Base-by-base conservation (phyloP, 257 asterid genomes). In the Solanum virginianum region DNA sequence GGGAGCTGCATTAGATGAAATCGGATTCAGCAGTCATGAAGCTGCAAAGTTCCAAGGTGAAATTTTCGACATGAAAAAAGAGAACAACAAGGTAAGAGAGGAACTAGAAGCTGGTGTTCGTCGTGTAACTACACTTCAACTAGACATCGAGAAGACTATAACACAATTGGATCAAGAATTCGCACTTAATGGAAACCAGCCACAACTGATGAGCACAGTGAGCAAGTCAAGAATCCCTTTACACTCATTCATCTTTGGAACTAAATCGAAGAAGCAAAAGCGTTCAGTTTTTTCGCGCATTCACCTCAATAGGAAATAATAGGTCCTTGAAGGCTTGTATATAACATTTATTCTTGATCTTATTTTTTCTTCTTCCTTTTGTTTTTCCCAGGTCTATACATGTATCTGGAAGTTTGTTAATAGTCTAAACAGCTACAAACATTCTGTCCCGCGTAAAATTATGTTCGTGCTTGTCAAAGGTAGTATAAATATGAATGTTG, bases 31-130 rank as follows among this genome's bases (percentile, higher is more conserved):
- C 72, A 93, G 93, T 87, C 97, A 93, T 84, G 95, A 95, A 86
- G 99, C 99, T 63, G 99, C 99, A 82, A 95, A 92, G 80, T 85
- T 95, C 82, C 98, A 95, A 85, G 99, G 98, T 39, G 98, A 95
- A 92, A 86, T 93, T 74, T 47, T 91, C 91, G 94, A 91, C 92
- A 95, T 95, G 99, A 94, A 94, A 88, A 98, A 93, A 71, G 99
- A 95, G 85, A 96, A 95, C 89, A 95, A 90, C 77, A 95, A 90
- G 92, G 97, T 96, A 6, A 91, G 91, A 77, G 93, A 92, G 56
- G 98, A 96, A 85, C 89, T 96, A 17, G 92, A 93, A 84, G 82
- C 94, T 7, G 97, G 97, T 39, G 86, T 87, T 10, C 93, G 92
- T 84, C 94, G 89, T 41, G 93, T 90, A 39, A 90, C 89, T 16